phyloP scores from a whole-genome alignment of 345 rosid species.

The Lepidium sativum region DNA sequence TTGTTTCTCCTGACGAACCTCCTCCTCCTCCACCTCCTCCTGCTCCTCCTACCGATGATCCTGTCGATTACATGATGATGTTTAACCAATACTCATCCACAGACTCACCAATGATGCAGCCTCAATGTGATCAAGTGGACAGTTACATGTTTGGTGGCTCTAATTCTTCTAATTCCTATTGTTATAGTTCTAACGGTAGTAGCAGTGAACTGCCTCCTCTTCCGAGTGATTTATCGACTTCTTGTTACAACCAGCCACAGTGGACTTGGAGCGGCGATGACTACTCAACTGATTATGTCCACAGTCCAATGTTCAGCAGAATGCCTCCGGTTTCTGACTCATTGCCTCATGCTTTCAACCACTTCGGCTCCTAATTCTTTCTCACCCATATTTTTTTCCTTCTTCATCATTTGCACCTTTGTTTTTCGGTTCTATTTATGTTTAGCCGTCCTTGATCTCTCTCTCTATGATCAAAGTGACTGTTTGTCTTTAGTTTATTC shows the following conservation, averaged over 20 bases:
- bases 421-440: not conserved
- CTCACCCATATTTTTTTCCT: not conserved
- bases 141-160: conserved; percentile 23
- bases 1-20: conserved; percentile 55
- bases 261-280: conserved; percentile 14
- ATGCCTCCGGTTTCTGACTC: conserved; percentile 77
- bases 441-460: conserved; percentile 28
- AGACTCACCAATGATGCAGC: conserved; percentile 21
- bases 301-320: conserved; percentile 77
- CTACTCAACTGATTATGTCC: conserved; percentile 49
- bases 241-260: conserved; percentile 17
- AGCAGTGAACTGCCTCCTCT: conserved; percentile 49
- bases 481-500: conserved; percentile 14
- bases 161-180: conserved; percentile 2
- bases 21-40: conserved; percentile 14
- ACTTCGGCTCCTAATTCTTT: conserved; percentile 46
- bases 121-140: conserved; percentile 18
- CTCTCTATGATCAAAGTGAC: conserved; percentile 29
- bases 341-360: conserved; percentile 42
- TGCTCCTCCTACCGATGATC: conserved; percentile 12
- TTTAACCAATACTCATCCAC: conserved; percentile 17
- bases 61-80: conserved; percentile 24
- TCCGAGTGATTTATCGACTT: conserved; percentile 26
- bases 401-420: conserved; percentile 1
- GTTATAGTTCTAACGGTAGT: conserved; percentile 6